Conservation (phyloP, 768 basidiomycete genomes). For the Lanmaoa rubissima region DNA sequence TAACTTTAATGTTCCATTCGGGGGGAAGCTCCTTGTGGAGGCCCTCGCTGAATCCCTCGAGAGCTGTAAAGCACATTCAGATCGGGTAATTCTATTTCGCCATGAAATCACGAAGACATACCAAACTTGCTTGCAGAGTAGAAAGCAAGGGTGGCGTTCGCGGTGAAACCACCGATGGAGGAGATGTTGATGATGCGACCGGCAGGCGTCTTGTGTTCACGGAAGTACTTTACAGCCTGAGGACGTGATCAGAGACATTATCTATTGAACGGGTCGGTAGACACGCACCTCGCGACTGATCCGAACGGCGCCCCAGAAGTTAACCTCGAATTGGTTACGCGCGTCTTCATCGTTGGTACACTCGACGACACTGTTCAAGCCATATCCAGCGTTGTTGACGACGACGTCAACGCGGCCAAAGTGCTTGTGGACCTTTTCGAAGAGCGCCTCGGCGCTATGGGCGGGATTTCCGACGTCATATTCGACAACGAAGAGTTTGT, state of each 20-base stretch:
- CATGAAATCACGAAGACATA: neutral
- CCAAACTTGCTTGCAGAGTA: slow-evolving; percentile 27
- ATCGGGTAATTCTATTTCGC: neutral
- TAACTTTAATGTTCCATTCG: slow-evolving; percentile 30
- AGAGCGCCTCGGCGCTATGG: slow-evolving; percentile 17
- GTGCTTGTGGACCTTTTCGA: slow-evolving; percentile 17
- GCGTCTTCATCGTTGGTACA: slow-evolving; percentile 24
- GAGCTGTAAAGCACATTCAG: slow-evolving; percentile 7
- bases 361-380: slow-evolving; percentile 27
- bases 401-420: slow-evolving; percentile 36
- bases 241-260: neutral
- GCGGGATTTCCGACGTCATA: slow-evolving; percentile 30
- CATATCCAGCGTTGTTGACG: slow-evolving; percentile 34
- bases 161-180: slow-evolving; percentile 19
- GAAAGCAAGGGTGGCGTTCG: slow-evolving; percentile 15
- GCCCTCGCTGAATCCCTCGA: slow-evolving; percentile 28
- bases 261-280: neutral
- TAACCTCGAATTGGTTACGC: slow-evolving; percentile 30
- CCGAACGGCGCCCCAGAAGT: slow-evolving; percentile 33
- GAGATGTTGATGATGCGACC: slow-evolving; percentile 26
- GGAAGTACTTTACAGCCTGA: slow-evolving; percentile 31
- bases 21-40: slow-evolving; percentile 23
- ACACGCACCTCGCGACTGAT: slow-evolving; percentile 24
- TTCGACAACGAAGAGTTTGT: slow-evolving; percentile 29
- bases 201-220: slow-evolving; percentile 25